These are phyloP conservation scores for Orbilia javanica DNA, from an alignment of 2,329 filamentous ascomycete genomes.

Conservation along the genomic window DNA sequence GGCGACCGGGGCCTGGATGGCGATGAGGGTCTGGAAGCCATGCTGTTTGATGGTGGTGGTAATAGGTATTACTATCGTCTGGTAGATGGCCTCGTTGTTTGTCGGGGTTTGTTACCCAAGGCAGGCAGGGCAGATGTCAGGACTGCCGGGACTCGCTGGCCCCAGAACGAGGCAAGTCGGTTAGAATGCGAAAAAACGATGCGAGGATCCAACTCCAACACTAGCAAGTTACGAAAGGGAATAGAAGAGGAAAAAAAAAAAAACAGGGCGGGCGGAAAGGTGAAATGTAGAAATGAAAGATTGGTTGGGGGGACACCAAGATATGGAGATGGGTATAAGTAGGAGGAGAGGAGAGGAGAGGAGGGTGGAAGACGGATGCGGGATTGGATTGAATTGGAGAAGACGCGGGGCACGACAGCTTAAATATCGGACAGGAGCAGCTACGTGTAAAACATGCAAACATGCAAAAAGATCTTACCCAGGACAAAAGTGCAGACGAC, in stretches of 20 bases:
- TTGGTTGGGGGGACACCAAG: no score
- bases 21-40: conserved; percentile 50
- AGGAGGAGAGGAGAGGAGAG: not conserved
- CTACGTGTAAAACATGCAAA: not conserved
- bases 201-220: conserved; percentile 6
- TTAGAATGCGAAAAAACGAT: conserved; percentile 15
- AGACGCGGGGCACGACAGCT: conserved; percentile 34
- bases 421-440: conserved; percentile 6
- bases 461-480: conserved; percentile 1
- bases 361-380: not conserved
- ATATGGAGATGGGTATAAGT: not conserved
- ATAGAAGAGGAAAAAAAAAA: not conserved
- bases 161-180: conserved; percentile 8
- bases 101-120: not conserved
- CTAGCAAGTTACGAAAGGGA: no score
- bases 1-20: conserved; percentile 49
- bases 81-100: not conserved
- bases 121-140: not conserved
- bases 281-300: not conserved
- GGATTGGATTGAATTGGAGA: not conserved
- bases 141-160: conserved; percentile 7
- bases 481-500: conserved; percentile 3
- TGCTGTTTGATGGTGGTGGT: not conserved
- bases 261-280: conserved; percentile 2
- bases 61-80: no score